Evolutionary conservation across 1,284 basidiomycete genomes (phyloP).

Genomic region (Cystobasidium slooffiae): DNA sequence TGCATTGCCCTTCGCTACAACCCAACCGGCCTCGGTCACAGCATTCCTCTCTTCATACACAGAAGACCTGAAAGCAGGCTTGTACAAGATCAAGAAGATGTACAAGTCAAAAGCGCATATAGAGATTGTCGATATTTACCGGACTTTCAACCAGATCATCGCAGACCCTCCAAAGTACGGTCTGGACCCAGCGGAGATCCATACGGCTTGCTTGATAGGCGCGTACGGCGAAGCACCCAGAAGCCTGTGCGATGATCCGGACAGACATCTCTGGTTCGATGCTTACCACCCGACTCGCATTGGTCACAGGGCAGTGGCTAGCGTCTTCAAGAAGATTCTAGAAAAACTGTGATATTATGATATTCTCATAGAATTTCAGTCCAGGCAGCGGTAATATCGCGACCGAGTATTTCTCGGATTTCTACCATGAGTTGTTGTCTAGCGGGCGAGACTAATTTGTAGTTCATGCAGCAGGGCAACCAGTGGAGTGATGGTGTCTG

Average conservation of each 20-base stretch:
- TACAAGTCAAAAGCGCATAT: constrained; percentile 7
- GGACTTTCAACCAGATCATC: constrained; percentile 4
- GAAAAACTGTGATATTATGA: background rate
- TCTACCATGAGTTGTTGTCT: too few species aligned
- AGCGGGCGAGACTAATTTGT: too few species aligned
- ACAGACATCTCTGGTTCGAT: constrained; percentile 33
- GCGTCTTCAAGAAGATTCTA: constrained; percentile 9
- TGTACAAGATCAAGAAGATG: constrained; percentile 28
- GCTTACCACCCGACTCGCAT: constrained; percentile 31
- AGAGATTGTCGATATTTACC: constrained; percentile 28
- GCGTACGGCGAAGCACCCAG: constrained; percentile 11
- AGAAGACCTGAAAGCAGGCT: background rate
- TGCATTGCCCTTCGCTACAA: constrained; percentile 20
- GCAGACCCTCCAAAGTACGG: constrained; percentile 31
- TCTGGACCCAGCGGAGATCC: constrained; percentile 9
- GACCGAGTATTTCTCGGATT: too few species aligned
- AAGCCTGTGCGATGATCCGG: constrained; percentile 28
- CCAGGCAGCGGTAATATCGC: too few species aligned
- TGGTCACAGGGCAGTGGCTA: constrained; percentile 22
- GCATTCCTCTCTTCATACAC: constrained; percentile 16
- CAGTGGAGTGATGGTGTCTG: constrained; percentile 2
- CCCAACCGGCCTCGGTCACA: constrained; percentile 2
- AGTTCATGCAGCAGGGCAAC: background rate
- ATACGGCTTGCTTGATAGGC: constrained; percentile 23
- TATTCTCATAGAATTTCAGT: background rate